A percentile compares a stretch with the other conserved stretches of the same genome.
Evolutionary conservation across 352 stramenopile genomes (phyloP).

Genomic region (Stramenopiles sp.): DNA sequence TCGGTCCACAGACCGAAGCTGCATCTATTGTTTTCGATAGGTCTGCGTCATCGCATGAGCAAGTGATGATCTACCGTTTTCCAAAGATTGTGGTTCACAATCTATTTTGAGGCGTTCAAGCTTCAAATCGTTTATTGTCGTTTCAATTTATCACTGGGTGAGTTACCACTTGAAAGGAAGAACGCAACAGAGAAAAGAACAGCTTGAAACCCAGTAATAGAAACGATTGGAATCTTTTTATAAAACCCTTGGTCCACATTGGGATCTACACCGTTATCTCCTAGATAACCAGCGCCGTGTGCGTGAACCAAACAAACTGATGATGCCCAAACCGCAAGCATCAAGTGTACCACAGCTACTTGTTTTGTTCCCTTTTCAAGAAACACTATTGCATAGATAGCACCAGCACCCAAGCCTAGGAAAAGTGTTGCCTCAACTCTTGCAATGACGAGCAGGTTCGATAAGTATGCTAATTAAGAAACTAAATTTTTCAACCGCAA

Average conservation of each 20-base stretch:
- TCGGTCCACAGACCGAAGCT: too few relatives aligned
- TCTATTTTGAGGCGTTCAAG: too few relatives aligned
- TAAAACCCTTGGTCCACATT: constrained; percentile 7
- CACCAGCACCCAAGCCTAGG: not conserved
- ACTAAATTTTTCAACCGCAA: too few relatives aligned
- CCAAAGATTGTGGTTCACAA: too few relatives aligned
- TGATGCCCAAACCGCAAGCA: not conserved
- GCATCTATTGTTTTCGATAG: too few relatives aligned
- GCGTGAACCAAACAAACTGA: not conserved
- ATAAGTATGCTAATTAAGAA: constrained; percentile 9
- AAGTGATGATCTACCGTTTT: too few relatives aligned
- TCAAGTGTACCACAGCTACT: constrained; percentile 4
- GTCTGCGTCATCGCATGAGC: too few relatives aligned
- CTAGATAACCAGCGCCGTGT: not conserved
- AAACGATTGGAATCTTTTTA: constrained; percentile 1
- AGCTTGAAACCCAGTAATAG: constrained; percentile 5
- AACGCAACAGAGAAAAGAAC: not conserved
- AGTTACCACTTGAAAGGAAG: not conserved
- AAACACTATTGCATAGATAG: not conserved
- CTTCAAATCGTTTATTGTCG: constrained; percentile 5
- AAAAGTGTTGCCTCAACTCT: constrained; percentile 7
- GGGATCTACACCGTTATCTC: not conserved
- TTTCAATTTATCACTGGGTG: constrained; percentile 4
- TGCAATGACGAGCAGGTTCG: not conserved
- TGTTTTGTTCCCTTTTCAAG: constrained; percentile 4